Evolutionary conservation across 2,329 filamentous ascomycete species (phyloP).

Genomic region (Aureobasidium leucospermi): DNA sequence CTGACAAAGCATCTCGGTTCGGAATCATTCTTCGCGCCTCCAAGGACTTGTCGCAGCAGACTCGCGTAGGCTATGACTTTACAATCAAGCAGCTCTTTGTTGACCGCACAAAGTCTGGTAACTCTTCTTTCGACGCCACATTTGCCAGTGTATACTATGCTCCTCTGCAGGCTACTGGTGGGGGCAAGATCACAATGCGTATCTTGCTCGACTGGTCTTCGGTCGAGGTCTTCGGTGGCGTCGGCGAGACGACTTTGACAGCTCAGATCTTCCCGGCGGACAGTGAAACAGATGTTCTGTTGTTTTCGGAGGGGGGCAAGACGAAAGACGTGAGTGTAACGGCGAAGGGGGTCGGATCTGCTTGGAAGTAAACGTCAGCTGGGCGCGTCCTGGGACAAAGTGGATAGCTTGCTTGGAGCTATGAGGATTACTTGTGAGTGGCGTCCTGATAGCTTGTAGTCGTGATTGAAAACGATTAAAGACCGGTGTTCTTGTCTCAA

Average conservation of each 20-base stretch:
- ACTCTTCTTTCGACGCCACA: neutral
- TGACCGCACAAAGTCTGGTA: constrained; percentile 21
- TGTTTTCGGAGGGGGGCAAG: no score
- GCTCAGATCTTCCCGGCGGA: constrained; percentile 24
- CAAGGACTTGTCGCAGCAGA: neutral
- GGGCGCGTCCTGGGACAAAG: no score
- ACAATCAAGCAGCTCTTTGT: constrained; percentile 20
- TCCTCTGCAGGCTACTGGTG: neutral
- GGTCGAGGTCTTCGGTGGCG: constrained; percentile 25
- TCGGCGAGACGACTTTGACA: constrained; percentile 24
- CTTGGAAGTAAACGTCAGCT: no score
- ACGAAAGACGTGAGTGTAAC: no score
- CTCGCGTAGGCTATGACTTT: constrained; percentile 25
- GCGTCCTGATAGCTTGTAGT: no score
- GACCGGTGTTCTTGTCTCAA: no score
- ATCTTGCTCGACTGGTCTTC: constrained; percentile 27
- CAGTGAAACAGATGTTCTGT: constrained; percentile 13
- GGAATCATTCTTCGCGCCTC: neutral
- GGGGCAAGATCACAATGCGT: constrained; percentile 19
- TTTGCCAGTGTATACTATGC: constrained; percentile 2
- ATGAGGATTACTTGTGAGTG: no score
- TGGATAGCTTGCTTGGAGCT: no score
- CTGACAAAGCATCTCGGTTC: neutral
- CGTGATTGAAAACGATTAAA: no score
- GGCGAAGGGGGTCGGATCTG: no score